phyloP scores from a whole-genome alignment of 805 yeast species.

The Scheffersomyces amazonensis region DNA sequence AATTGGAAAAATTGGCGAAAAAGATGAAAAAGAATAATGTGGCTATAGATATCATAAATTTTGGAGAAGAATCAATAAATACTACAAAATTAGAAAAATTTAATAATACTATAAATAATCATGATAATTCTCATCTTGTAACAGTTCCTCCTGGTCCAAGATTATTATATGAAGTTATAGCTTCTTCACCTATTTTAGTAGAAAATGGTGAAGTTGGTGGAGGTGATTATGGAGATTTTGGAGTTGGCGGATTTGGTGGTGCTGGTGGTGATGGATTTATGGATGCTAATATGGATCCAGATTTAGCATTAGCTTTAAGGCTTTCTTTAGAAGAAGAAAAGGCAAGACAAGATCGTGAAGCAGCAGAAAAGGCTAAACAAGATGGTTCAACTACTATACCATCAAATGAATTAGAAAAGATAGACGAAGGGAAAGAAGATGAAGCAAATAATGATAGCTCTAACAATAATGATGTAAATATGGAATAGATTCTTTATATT shows the following conservation, averaged over 20 bases:
- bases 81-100: constrained; percentile 78
- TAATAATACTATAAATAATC: constrained; percentile 67
- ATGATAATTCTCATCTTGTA: constrained; percentile 77
- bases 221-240: constrained; percentile 42
- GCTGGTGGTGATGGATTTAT: constrained; percentile 44
- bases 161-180: constrained; percentile 76
- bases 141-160: constrained; percentile 88
- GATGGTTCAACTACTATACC: constrained; percentile 8
- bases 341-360: constrained; percentile 81
- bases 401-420: constrained; percentile 24
- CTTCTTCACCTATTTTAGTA: constrained; percentile 68
- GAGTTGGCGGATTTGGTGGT: constrained; percentile 43
- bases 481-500: constrained; percentile 9
- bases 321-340: constrained; percentile 93
- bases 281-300: constrained; percentile 95
- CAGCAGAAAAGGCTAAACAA: constrained; percentile 30
- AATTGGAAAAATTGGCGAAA: constrained; percentile 80
- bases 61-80: constrained; percentile 84
- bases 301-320: constrained; percentile 91
- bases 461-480: constrained; percentile 13
- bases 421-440: constrained; percentile 23
- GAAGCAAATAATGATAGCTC: constrained; percentile 11
- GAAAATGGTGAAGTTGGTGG: constrained; percentile 59
- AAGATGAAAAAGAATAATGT: constrained; percentile 90
- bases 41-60: constrained; percentile 85